These are phyloP conservation scores for Colletotrichum spinosum DNA, from an alignment of 2,329 filamentous ascomycete genomes.

Conservation along the genomic window DNA sequence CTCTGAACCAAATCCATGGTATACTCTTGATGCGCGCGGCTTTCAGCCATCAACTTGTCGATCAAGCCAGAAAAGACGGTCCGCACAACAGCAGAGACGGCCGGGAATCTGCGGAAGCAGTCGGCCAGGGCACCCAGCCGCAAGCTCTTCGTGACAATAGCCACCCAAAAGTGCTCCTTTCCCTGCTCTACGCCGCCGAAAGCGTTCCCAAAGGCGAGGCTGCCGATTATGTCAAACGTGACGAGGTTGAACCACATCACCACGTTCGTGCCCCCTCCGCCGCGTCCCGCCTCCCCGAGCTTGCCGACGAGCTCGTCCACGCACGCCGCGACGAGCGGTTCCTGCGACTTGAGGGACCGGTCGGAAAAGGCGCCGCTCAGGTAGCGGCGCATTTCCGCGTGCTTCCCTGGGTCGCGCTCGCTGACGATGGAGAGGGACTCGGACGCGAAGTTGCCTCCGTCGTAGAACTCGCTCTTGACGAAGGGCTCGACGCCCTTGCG, in stretches of 20 bases:
- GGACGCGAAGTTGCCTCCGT: slow-evolving; percentile 40
- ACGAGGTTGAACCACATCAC: slow-evolving; percentile 40
- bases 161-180: slow-evolving; percentile 34
- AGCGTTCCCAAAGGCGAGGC: background rate
- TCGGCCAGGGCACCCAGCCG: slow-evolving; percentile 16
- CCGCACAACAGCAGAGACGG: background rate
- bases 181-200: background rate
- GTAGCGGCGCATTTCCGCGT: slow-evolving; percentile 40
- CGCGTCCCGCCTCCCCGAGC: background rate
- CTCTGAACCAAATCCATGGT: slow-evolving; percentile 20
- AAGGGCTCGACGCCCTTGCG: slow-evolving; percentile 37
- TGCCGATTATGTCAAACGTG: slow-evolving; percentile 37
- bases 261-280: background rate
- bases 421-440: slow-evolving; percentile 39
- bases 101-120: slow-evolving; percentile 16
- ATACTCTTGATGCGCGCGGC: slow-evolving; percentile 1
- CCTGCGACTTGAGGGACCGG: slow-evolving; percentile 3
- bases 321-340: background rate
- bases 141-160: slow-evolving; percentile 15
- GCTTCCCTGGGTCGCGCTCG: slow-evolving; percentile 39
- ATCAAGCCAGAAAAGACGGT: background rate
- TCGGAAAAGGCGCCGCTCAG: slow-evolving; percentile 43
- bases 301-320: slow-evolving; percentile 4
- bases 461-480: slow-evolving; percentile 43
- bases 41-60: slow-evolving; percentile 1